phyloP scores from a whole-genome alignment of 1,284 basidiomycete genomes.

The Papiliotrema laurentii region DNA sequence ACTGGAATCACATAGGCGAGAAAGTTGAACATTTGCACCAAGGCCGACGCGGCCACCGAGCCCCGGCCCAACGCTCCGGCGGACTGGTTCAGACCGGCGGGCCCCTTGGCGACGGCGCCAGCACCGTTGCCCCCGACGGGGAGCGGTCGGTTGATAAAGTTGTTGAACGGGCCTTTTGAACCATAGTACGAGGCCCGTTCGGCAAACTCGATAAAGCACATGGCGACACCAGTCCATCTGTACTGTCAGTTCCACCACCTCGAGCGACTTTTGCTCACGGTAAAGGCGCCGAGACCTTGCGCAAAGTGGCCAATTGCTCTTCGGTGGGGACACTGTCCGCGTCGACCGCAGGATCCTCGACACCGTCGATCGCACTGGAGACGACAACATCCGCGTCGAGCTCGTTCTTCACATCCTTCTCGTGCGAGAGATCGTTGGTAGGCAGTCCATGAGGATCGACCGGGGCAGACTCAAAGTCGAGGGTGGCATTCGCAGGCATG shows the following conservation, averaged over 20 bases:
- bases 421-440: conserved; percentile 2
- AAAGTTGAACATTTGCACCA: conserved; percentile 34
- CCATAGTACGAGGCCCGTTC: conserved; percentile 43
- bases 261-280: conserved; percentile 7
- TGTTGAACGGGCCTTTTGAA: conserved; percentile 18
- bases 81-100: conserved; percentile 53
- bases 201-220: conserved; percentile 46
- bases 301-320: conserved; percentile 43
- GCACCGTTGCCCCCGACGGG: conserved; percentile 59
- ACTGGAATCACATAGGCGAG: conserved; percentile 38
- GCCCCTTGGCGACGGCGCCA: conserved; percentile 65
- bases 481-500: conserved; percentile 10
- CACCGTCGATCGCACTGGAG: conserved; percentile 21
- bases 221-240: conserved; percentile 31
- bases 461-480: conserved; percentile 32
- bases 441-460: conserved; percentile 21
- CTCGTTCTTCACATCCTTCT: conserved; percentile 12
- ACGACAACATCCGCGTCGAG: conserved; percentile 11
- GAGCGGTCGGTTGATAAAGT: conserved; percentile 49
- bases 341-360: conserved; percentile 51
- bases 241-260: no score
- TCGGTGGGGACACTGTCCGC: conserved; percentile 57
- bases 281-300: conserved; percentile 12
- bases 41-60: conserved; percentile 23
- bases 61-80: conserved; percentile 54